A percentile compares a stretch with the other conserved stretches of the same genome.
phyloP scores from a whole-genome alignment of 352 stramenopile species.

The Globisporangium radiosum region DNA sequence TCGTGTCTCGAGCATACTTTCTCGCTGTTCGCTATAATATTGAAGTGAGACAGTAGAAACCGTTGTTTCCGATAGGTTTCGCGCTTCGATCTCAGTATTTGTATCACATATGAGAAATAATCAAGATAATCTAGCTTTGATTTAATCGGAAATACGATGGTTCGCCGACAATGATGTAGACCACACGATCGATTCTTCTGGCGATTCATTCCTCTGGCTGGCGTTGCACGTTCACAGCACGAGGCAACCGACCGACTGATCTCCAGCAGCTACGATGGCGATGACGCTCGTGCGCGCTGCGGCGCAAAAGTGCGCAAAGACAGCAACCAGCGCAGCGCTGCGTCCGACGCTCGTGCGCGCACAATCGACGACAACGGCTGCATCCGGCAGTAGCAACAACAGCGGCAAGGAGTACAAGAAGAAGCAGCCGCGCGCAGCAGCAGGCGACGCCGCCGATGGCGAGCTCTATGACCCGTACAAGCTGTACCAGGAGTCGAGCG shows the following conservation, averaged over 20 bases:
- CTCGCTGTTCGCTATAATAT: background rate
- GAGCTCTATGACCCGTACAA: constrained; percentile 80
- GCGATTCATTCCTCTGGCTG: background rate
- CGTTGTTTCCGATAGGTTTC: too few species aligned
- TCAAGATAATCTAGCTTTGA: too few species aligned
- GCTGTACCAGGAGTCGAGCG: constrained; percentile 68
- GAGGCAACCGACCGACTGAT: too few species aligned
- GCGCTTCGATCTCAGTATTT: too few species aligned
- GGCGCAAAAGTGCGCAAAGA: constrained; percentile 16
- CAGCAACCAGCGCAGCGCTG: constrained; percentile 16
- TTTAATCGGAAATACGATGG: too few species aligned
- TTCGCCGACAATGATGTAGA: too few species aligned
- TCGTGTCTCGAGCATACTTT: background rate
- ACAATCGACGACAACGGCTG: constrained; percentile 5
- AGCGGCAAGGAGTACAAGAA: constrained; percentile 11
- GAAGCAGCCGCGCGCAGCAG: constrained; percentile 9
- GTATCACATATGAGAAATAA: too few species aligned
- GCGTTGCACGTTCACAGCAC: background rate
- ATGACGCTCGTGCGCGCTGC: constrained; percentile 39
- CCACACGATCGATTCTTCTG: too few species aligned
- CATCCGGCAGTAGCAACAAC: background rate
- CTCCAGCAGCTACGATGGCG: constrained; percentile 17
- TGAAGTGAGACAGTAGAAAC: background rate
- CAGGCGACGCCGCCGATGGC: constrained; percentile 6
- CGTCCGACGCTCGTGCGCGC: constrained; percentile 8